Evolutionary conservation across 768 basidiomycete species (phyloP).

Genomic region (Grammothele lineata): DNA sequence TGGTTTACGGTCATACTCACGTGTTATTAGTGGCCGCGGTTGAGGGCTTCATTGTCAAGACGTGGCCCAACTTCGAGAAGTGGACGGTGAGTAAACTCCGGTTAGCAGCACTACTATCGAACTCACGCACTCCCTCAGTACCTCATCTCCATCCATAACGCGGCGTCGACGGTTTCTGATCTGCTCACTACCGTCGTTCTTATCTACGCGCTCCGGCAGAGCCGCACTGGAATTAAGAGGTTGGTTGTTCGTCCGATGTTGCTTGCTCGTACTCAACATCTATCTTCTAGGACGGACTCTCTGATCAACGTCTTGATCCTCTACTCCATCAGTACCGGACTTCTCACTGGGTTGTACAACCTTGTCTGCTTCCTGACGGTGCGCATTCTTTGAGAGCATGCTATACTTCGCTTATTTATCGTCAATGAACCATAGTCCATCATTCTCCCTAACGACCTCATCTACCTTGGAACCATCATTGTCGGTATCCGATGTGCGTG

Average conservation of each 20-base stretch:
- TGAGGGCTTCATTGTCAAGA: not conserved
- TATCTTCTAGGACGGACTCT: not conserved
- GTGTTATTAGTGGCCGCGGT: not conserved
- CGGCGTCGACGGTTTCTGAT: not conserved
- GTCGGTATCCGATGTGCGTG: not conserved
- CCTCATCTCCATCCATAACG: not conserved
- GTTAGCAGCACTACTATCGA: not conserved
- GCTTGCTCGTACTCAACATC: not conserved
- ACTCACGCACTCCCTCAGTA: not conserved
- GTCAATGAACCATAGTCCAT: not conserved
- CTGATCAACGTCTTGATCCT: not conserved
- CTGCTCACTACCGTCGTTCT: not conserved
- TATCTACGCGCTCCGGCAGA: not conserved
- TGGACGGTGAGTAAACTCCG: not conserved
- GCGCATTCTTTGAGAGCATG: no score
- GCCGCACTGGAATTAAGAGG: not conserved
- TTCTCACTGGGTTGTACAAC: not conserved
- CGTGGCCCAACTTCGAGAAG: not conserved
- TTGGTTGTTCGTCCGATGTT: not conserved
- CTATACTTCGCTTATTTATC: no score
- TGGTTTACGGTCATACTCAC: no score
- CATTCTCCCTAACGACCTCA: not conserved
- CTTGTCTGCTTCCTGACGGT: not conserved
- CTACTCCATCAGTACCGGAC: not conserved
- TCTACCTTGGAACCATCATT: not conserved